Conservation (phyloP, 495 filamentous ascomycete genomes). For the Tuber melanosporum region DNA sequence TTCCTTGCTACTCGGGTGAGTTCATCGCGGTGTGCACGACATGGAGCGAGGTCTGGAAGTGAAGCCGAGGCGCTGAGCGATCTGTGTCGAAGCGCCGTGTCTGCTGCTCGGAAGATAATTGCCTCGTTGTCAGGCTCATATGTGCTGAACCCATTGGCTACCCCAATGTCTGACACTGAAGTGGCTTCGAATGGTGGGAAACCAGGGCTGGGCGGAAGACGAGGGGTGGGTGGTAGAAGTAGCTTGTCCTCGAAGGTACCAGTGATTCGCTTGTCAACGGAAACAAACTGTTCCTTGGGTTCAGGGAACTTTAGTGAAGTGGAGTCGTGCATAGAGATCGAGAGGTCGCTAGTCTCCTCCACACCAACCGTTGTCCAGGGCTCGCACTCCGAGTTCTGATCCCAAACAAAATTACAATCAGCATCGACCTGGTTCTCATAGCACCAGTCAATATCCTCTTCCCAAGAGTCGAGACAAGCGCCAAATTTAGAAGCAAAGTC, state of each 20-base stretch:
- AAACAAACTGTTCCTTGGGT: conserved; percentile 27
- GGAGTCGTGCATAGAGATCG: conserved; percentile 6
- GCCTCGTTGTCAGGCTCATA: conserved; percentile 30
- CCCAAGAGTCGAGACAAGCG: conserved; percentile 61
- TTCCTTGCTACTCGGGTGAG: conserved; percentile 37
- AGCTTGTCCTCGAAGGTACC: conserved; percentile 41
- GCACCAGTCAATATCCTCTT: conserved; percentile 90
- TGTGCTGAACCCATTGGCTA: conserved; percentile 29
- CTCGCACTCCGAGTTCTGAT: conserved; percentile 46
- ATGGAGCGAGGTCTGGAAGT: conserved; percentile 31
- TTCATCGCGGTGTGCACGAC: conserved; percentile 37
- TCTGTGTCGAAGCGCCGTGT: conserved; percentile 33
- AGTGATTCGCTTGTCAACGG: conserved; percentile 39
- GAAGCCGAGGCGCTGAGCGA: conserved; percentile 37
- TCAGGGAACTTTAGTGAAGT: conserved; percentile 13
- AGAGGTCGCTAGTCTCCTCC: conserved; percentile 14
- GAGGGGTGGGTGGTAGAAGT: conserved; percentile 39
- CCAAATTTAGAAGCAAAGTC: conserved; percentile 37
- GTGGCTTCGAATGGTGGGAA: conserved; percentile 17
- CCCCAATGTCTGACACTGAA: conserved; percentile 23
- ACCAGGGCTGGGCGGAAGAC: conserved; percentile 19
- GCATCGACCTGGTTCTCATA: conserved; percentile 89
- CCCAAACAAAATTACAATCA: conserved; percentile 85
- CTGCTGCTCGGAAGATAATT: conserved; percentile 32
- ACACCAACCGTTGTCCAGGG: conserved; percentile 28